Evolutionary conservation across 1,284 basidiomycete genomes (phyloP).

Genomic region (Agroathelia rolfsii): DNA sequence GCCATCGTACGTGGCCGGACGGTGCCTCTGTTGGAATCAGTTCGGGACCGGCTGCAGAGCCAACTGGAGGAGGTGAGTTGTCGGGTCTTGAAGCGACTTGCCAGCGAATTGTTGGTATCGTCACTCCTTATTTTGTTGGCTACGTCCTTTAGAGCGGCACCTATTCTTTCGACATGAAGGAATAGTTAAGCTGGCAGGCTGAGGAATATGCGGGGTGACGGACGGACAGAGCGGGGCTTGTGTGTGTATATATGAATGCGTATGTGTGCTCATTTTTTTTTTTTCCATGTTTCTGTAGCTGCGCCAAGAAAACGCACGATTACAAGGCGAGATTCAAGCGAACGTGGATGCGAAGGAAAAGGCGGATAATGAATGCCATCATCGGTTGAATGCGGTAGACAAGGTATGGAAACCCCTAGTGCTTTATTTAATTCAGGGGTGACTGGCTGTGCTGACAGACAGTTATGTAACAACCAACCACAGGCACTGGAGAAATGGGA

Average conservation of each 20-base stretch:
- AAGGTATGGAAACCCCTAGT: conserved; percentile 31
- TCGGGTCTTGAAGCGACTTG: neutral
- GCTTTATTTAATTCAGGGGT: neutral
- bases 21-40: conserved; percentile 45
- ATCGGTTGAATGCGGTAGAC: conserved; percentile 45
- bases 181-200: too few species aligned
- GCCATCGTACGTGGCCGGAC: conserved; percentile 52
- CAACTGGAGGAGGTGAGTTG: conserved; percentile 38
- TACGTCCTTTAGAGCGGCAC: neutral
- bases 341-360: conserved; percentile 36
- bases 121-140: conserved; percentile 1
- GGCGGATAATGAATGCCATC: conserved; percentile 35
- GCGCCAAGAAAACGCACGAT: conserved; percentile 39
- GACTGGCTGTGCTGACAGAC: conserved; percentile 5
- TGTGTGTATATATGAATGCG: too few species aligned
- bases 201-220: too few species aligned
- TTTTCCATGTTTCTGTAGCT: conserved; percentile 29
- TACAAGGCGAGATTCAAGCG: conserved; percentile 38
- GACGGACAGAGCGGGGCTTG: too few species aligned
- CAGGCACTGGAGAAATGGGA: conserved; percentile 47
- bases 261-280: too few species aligned
- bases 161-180: too few species aligned
- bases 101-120: too few species aligned
- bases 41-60: conserved; percentile 39
- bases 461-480: neutral